Conservation (phyloP, 495 filamentous ascomycete species). For the Podospora comata region DNA sequence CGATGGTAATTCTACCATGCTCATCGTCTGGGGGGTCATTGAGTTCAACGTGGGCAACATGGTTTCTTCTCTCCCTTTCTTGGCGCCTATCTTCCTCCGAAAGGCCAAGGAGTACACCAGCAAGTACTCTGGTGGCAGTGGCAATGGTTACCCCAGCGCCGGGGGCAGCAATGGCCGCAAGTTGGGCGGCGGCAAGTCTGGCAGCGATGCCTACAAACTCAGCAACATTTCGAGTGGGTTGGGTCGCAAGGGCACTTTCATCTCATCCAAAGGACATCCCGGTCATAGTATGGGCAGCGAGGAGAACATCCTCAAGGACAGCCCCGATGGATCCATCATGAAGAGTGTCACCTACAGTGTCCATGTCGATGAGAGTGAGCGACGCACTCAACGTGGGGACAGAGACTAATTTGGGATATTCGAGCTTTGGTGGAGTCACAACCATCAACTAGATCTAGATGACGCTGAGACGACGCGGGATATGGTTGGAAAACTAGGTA, state of each 20-base stretch:
- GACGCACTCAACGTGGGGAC: not conserved
- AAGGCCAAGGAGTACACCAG: constrained; percentile 33
- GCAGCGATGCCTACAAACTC: constrained; percentile 36
- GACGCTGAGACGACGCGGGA: too few relatives aligned
- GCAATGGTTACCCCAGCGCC: constrained; percentile 3
- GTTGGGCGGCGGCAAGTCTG: constrained; percentile 25
- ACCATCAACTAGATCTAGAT: not conserved
- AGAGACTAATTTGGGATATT: not conserved
- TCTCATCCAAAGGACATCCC: constrained; percentile 24
- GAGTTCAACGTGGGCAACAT: constrained; percentile 58
- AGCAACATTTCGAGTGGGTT: constrained; percentile 29
- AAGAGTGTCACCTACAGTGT: constrained; percentile 49
- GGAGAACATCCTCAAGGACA: constrained; percentile 43
- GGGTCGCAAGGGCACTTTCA: constrained; percentile 33
- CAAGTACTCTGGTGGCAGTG: constrained; percentile 25
- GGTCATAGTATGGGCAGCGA: constrained; percentile 40
- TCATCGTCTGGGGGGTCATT: constrained; percentile 57
- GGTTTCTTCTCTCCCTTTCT: constrained; percentile 46
- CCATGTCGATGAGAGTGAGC: constrained; percentile 27
- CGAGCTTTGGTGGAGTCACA: not conserved
- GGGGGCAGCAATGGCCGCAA: constrained; percentile 31
- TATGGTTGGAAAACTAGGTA: not conserved
- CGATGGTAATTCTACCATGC: constrained; percentile 56
- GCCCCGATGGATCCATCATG: constrained; percentile 38
- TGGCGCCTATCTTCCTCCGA: constrained; percentile 45